Evolutionary conservation across 805 yeast genomes (phyloP).

Genomic region (Lachancea sp.): DNA sequence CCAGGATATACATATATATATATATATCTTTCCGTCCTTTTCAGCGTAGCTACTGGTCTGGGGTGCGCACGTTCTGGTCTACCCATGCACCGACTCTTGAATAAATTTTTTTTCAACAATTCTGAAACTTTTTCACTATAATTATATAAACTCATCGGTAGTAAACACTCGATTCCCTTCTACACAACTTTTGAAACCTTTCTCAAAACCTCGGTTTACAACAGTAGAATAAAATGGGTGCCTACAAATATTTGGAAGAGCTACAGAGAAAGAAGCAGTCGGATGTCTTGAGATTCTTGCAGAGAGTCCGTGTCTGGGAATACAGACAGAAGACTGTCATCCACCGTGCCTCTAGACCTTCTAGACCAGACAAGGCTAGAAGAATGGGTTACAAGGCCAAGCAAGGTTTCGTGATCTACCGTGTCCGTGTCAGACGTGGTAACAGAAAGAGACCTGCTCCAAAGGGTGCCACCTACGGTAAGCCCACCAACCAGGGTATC

Average conservation of each 20-base stretch:
- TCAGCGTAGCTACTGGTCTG: too few species aligned
- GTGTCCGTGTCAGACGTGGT: conserved; percentile 99
- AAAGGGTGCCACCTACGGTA: conserved; percentile 99
- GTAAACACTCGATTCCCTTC: background rate
- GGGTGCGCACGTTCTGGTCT: conserved; percentile 4
- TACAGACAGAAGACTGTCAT: conserved; percentile 98
- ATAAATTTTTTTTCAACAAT: background rate
- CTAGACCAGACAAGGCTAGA: conserved; percentile 99
- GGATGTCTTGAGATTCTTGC: conserved; percentile 97
- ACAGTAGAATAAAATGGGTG: conserved; percentile 65
- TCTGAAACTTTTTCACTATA: conserved; percentile 1
- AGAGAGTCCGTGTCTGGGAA: conserved; percentile 99
- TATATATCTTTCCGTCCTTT: too few species aligned
- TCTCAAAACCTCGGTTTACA: conserved; percentile 5
- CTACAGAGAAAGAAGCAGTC: conserved; percentile 99
- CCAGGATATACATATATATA: too few species aligned
- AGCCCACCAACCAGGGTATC: conserved; percentile 99
- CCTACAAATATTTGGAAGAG: conserved; percentile 99
- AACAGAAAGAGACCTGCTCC: conserved; percentile 99
- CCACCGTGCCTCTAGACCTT: conserved; percentile 98
- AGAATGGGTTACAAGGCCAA: conserved; percentile 99
- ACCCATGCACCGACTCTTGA: background rate
- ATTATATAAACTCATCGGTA: background rate
- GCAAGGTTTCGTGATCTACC: conserved; percentile 98
- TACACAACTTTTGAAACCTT: background rate